phyloP scores from a whole-genome alignment of 306 rosid species.

The Corylus americana region DNA sequence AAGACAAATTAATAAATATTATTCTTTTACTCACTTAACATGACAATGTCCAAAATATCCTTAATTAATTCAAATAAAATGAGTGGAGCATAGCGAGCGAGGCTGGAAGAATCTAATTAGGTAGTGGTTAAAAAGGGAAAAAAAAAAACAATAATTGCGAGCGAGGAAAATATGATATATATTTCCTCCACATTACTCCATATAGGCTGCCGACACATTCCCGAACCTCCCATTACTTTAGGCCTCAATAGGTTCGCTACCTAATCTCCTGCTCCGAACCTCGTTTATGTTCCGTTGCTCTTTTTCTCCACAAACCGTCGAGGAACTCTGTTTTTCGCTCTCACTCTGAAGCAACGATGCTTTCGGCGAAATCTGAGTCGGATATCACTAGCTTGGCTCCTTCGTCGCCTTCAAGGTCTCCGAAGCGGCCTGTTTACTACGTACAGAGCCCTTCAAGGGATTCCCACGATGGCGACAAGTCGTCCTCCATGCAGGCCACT shows the following conservation, averaged over 20 bases:
- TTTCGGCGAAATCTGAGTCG: constrained; percentile 79
- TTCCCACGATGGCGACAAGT: constrained; percentile 94
- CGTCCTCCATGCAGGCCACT: constrained; percentile 83
- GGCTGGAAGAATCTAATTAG: background rate
- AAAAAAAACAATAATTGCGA: background rate
- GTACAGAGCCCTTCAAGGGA: constrained; percentile 96
- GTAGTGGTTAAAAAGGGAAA: background rate
- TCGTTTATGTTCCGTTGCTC: constrained; percentile 15
- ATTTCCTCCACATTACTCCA: background rate
- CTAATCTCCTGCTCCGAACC: constrained; percentile 12
- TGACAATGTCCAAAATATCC: background rate
- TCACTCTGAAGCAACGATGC: constrained; percentile 32
- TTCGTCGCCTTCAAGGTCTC: constrained; percentile 94
- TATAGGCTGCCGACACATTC: constrained; percentile 63
- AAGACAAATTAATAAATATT: background rate
- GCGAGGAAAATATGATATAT: background rate
- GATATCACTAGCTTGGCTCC: constrained; percentile 88
- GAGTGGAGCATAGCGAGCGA: background rate
- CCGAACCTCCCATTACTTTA: constrained; percentile 17
- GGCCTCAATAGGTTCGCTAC: constrained; percentile 5
- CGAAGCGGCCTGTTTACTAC: constrained; percentile 71
- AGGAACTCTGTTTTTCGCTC: constrained; percentile 16
- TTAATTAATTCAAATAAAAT: background rate
- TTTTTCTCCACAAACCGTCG: constrained; percentile 21
- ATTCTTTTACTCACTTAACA: background rate